phyloP scores from a whole-genome alignment of 306 rosid species.

The Rosa rugosa region DNA sequence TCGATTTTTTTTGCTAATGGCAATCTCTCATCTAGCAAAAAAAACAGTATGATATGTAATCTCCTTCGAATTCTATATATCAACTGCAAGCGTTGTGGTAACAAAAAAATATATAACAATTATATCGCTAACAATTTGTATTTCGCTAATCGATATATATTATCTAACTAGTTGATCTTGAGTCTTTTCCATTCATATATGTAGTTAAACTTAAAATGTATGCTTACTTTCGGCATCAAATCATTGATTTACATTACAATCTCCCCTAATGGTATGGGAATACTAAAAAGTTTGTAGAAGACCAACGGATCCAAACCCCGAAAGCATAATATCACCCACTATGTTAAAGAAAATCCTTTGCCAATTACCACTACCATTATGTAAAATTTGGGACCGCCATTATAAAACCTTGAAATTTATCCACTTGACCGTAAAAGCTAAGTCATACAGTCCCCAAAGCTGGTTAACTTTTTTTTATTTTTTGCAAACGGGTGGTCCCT shows the following conservation, averaged over 20 bases:
- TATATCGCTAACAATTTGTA: no score
- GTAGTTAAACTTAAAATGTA: no score
- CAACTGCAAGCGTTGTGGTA: no score
- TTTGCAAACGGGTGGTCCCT: slow-evolving; percentile 39
- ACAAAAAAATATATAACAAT: no score
- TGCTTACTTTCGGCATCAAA: neutral
- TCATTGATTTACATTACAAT: neutral
- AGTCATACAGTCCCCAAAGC: slow-evolving; percentile 13
- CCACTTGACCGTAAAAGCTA: slow-evolving; percentile 17
- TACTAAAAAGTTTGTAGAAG: neutral
- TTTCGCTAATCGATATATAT: no score
- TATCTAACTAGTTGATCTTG: no score
- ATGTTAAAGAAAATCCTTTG: neutral
- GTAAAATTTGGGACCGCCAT: slow-evolving; percentile 18
- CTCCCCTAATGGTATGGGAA: neutral
- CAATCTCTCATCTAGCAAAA: no score
- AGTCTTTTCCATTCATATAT: no score
- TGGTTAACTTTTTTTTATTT: slow-evolving; percentile 9
- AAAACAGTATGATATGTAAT: no score
- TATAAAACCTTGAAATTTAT: neutral
- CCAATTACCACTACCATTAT: slow-evolving; percentile 7
- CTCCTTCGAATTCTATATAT: no score
- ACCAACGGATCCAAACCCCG: neutral
- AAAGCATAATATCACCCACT: slow-evolving; percentile 10
- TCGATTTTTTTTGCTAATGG: no score